These are phyloP conservation scores for Candida loeiensis DNA, from an alignment of 805 yeast genomes.

Conservation along the genomic window DNA sequence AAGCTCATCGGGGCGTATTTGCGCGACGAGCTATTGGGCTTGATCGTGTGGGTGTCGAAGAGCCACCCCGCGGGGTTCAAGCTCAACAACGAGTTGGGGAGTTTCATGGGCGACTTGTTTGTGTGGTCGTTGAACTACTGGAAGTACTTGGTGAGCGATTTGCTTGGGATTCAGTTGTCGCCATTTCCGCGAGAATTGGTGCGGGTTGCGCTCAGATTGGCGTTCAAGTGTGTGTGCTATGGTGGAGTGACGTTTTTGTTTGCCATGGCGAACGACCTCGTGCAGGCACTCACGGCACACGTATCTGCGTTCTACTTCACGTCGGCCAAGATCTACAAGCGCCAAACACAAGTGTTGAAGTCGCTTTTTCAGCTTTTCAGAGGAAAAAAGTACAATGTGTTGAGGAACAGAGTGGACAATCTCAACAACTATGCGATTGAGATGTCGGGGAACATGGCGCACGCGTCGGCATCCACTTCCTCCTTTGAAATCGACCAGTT, in stretches of 20 bases:
- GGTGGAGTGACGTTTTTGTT: slow-evolving; percentile 71
- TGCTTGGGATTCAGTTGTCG: slow-evolving; percentile 1
- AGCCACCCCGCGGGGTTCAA: slow-evolving; percentile 92
- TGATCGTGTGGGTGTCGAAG: slow-evolving; percentile 69
- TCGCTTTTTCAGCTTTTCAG: slow-evolving; percentile 82
- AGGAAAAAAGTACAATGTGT: slow-evolving; percentile 82
- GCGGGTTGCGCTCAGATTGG: background rate
- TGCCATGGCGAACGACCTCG: slow-evolving; percentile 61
- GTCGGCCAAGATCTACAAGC: slow-evolving; percentile 71
- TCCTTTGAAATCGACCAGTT: slow-evolving; percentile 79
- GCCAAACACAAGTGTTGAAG: slow-evolving; percentile 63
- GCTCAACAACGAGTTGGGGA: slow-evolving; percentile 79
- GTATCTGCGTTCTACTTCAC: slow-evolving; percentile 74
- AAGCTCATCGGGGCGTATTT: slow-evolving; percentile 35
- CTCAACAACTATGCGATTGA: slow-evolving; percentile 45
- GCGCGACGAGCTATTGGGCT: slow-evolving; percentile 41
- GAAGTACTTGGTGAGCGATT: slow-evolving; percentile 20
- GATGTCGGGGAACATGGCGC: slow-evolving; percentile 1
- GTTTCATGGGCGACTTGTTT: slow-evolving; percentile 80
- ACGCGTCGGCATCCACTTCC: slow-evolving; percentile 13
- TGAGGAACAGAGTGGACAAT: slow-evolving; percentile 82
- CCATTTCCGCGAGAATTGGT: background rate
- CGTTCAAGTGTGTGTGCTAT: slow-evolving; percentile 22
- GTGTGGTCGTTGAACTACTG: slow-evolving; percentile 81
- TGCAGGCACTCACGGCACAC: slow-evolving; percentile 64